phyloP scores from a whole-genome alignment of 2,329 filamentous ascomycete genomes.

The Calonectria naviculata region DNA sequence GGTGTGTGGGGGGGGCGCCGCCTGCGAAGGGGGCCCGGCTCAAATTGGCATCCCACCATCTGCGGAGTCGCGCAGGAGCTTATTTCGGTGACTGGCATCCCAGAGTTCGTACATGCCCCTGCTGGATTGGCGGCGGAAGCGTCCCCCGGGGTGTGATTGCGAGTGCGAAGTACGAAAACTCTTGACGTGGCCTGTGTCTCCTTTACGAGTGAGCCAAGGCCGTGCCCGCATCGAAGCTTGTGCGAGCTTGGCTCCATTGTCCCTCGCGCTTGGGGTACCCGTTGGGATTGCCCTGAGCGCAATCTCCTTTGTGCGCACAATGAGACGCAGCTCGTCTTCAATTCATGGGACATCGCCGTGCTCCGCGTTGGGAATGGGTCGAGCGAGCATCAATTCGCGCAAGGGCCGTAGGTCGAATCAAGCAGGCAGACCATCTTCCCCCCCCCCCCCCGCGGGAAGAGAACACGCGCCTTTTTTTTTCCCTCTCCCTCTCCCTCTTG shows the following conservation, averaged over 20 bases:
- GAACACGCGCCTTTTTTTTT: too few relatives aligned
- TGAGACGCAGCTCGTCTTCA: background rate
- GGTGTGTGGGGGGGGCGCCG: background rate
- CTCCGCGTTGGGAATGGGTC: background rate
- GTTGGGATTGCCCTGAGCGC: background rate
- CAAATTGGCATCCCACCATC: constrained; percentile 3
- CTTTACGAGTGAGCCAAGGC: background rate
- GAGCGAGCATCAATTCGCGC: background rate
- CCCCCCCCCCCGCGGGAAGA: too few relatives aligned
- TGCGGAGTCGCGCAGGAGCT: background rate
- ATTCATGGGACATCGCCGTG: background rate
- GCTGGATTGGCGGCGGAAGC: background rate
- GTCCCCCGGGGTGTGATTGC: background rate
- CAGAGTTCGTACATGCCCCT: background rate
- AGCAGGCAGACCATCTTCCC: too few relatives aligned
- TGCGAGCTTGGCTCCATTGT: background rate
- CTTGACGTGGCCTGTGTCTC: background rate
- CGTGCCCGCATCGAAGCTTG: background rate
- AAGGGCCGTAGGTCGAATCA: background rate
- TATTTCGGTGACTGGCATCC: background rate
- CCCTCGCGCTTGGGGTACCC: background rate
- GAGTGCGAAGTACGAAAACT: background rate
- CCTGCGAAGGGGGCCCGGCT: background rate
- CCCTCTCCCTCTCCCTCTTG: too few relatives aligned
- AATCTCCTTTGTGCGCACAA: background rate